Evolutionary conservation across 148 eudicot species (phyloP).

Genomic region (Fallopia convolvulus): DNA sequence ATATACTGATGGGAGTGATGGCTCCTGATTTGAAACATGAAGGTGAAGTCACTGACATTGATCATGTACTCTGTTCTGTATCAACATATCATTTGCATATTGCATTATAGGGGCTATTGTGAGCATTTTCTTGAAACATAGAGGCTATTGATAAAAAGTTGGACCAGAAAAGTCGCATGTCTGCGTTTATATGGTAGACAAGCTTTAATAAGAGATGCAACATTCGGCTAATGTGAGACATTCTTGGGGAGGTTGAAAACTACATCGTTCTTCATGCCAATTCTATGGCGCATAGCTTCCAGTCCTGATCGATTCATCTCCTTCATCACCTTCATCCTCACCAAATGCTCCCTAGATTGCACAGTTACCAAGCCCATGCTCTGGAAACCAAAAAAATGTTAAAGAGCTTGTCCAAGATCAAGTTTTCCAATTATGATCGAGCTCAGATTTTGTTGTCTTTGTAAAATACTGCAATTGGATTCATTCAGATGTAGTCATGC

Average conservation of each 20-base stretch:
- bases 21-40: background rate
- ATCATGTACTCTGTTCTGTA: background rate
- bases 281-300: conserved; percentile 68
- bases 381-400: conserved; percentile 21
- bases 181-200: background rate
- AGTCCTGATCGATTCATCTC: conserved; percentile 66
- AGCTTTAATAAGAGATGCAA: conserved; percentile 4
- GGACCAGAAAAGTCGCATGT: background rate
- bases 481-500: too few relatives aligned
- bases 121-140: too few relatives aligned
- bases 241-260: conserved; percentile 87
- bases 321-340: conserved; percentile 88
- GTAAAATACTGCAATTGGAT: too few relatives aligned
- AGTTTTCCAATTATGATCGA: background rate
- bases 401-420: background rate
- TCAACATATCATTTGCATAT: background rate
- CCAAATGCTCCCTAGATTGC: conserved; percentile 64
- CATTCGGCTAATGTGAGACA: conserved; percentile 42
- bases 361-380: conserved; percentile 92
- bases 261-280: conserved; percentile 90
- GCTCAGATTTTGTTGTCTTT: too few relatives aligned
- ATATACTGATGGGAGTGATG: too few relatives aligned
- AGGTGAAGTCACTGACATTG: too few relatives aligned
- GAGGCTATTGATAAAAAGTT: background rate
- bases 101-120: too few relatives aligned